Evolutionary conservation across 306 rosid species (phyloP).

Genomic region (Luffa aegyptiaca): DNA sequence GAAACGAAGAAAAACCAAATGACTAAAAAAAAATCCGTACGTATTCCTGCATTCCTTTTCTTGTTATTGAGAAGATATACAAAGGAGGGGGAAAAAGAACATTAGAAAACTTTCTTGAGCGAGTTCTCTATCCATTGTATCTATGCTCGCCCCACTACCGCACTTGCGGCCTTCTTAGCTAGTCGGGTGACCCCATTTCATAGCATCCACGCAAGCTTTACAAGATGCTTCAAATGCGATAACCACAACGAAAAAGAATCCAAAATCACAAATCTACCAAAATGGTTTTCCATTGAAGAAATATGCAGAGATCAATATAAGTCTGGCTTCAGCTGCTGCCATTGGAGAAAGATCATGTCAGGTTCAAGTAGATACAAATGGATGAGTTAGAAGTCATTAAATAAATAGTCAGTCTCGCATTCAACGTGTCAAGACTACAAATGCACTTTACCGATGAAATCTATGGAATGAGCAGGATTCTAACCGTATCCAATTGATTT

Average conservation of each 20-base stretch:
- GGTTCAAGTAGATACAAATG: not conserved
- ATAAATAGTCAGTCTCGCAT: not conserved
- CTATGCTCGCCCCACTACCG: conserved; percentile 15
- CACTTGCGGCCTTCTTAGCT: conserved; percentile 19
- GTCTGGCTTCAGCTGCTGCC: conserved; percentile 12
- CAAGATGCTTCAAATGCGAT: conserved; percentile 35
- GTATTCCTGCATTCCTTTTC: conserved; percentile 20
- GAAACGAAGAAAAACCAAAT: conserved; percentile 2
- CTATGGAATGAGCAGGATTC: not conserved
- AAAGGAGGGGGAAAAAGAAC: conserved; percentile 5
- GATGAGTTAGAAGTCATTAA: not conserved
- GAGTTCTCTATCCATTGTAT: conserved; percentile 14
- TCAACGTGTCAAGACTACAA: not conserved
- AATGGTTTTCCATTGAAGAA: conserved; percentile 18
- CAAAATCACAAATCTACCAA: conserved; percentile 26
- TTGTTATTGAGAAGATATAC: conserved; percentile 19
- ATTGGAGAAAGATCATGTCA: not conserved
- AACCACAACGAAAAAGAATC: conserved; percentile 20
- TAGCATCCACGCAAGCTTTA: conserved; percentile 38
- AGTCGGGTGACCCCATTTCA: conserved; percentile 13
- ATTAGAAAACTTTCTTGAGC: conserved; percentile 9
- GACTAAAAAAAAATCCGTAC: not conserved
- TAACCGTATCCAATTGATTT: not conserved
- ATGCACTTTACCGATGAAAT: not conserved
- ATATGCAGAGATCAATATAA: conserved; percentile 18